These are phyloP conservation scores for Dictyostelium purpureum DNA, from an alignment of 78 protist species.

Conservation along the genomic window DNA sequence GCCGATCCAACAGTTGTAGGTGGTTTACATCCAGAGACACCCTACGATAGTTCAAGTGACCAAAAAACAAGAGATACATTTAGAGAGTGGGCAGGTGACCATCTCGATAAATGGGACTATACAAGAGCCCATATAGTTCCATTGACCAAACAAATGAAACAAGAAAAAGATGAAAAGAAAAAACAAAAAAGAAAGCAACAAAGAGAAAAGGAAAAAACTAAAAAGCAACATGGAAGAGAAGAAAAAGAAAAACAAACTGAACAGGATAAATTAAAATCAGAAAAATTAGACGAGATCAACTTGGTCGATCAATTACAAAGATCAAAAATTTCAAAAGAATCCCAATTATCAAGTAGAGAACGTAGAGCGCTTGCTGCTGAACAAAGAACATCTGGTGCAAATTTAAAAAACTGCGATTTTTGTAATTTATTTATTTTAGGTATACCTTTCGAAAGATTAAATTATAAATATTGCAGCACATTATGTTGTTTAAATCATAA, in stretches of 20 bases:
- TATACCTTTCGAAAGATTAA: slow-evolving; percentile 49
- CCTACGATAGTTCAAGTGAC: slow-evolving; percentile 1
- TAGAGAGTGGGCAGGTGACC: slow-evolving; percentile 65
- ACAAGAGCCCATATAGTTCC: slow-evolving; percentile 39
- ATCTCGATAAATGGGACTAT: slow-evolving; percentile 5
- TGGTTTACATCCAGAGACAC: not conserved
- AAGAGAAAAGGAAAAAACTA: slow-evolving; percentile 53
- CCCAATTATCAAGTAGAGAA: slow-evolving; percentile 29
- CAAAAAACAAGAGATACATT: slow-evolving; percentile 19
- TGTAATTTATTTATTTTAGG: not conserved
- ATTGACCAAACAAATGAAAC: slow-evolving; percentile 45
- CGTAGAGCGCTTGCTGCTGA: slow-evolving; percentile 49
- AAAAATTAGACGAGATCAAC: not conserved
- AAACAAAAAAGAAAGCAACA: slow-evolving; percentile 15
- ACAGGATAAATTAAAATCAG: not conserved
- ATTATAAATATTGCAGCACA: slow-evolving; percentile 28
- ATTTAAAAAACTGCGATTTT: not conserved
- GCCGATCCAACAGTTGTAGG: slow-evolving; percentile 45
- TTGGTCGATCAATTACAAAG: not conserved
- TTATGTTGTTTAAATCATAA: slow-evolving; percentile 22
- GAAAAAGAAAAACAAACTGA: slow-evolving; percentile 1
- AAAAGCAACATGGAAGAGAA: not conserved
- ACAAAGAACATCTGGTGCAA: not conserved
- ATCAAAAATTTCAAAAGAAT: slow-evolving; percentile 10
- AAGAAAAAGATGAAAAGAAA: slow-evolving; percentile 51